Percentiles rank a stretch among this genome's conserved stretches.
phyloP scores from a whole-genome alignment of 306 rosid genomes.

The Mucuna pruriens region DNA sequence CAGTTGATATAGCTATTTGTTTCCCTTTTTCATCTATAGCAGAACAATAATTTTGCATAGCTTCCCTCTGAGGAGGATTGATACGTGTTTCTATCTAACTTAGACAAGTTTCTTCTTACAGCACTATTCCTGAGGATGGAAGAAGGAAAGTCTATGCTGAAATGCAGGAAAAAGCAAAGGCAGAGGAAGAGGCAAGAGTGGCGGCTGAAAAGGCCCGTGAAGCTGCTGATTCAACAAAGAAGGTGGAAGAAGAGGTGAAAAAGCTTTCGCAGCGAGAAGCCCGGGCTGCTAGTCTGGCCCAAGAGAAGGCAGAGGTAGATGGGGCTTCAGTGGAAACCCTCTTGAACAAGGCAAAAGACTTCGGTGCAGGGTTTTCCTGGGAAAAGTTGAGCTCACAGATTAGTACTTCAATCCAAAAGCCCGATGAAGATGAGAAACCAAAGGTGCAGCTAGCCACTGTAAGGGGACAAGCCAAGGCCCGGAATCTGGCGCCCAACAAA shows the following conservation, averaged over 20 bases:
- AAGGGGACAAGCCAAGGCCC: constrained; percentile 92
- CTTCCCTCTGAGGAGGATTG: constrained; percentile 10
- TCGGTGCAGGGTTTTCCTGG: constrained; percentile 77
- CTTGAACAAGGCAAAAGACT: constrained; percentile 71
- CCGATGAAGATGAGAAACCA: constrained; percentile 52
- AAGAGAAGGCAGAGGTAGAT: constrained; percentile 60
- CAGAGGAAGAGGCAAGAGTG: constrained; percentile 78
- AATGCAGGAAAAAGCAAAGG: constrained; percentile 64
- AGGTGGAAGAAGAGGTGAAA: constrained; percentile 61
- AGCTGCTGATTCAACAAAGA: constrained; percentile 64
- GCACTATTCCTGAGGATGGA: constrained; percentile 86
- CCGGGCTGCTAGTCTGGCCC: constrained; percentile 52
- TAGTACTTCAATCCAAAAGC: constrained; percentile 52
- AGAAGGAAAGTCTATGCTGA: constrained; percentile 87
- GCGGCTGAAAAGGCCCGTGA: constrained; percentile 64
- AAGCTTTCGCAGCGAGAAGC: constrained; percentile 64
- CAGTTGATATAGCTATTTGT: background rate
- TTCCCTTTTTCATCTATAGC: constrained; percentile 8
- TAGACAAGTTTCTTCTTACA: constrained; percentile 34
- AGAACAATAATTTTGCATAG: background rate
- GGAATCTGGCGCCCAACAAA: constrained; percentile 57
- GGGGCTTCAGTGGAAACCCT: constrained; percentile 62
- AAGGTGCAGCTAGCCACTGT: constrained; percentile 80
- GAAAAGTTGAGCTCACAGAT: constrained; percentile 72
- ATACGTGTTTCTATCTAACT: background rate